phyloP scores from a whole-genome alignment of 2,329 filamentous ascomycete species.

The Ceratocystis smalleyi region DNA sequence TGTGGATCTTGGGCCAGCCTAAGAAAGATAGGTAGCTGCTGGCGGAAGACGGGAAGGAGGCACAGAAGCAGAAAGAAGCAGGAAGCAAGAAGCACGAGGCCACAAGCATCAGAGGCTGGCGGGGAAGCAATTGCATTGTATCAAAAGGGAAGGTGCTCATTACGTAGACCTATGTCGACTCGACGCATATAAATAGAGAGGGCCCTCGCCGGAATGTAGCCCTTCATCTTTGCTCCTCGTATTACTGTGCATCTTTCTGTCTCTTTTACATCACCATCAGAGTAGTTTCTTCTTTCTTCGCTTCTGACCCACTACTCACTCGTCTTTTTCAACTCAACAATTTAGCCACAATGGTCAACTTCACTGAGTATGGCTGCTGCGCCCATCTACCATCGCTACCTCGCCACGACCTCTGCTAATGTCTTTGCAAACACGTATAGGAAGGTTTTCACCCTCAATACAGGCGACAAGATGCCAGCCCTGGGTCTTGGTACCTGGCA shows the following conservation, averaged over 20 bases:
- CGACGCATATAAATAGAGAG: not conserved
- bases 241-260: not conserved
- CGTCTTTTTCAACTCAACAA: not conserved
- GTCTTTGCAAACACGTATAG: slow-evolving; percentile 2
- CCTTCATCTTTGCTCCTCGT: not conserved
- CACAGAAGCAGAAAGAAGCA: too few species aligned
- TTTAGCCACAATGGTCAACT: slow-evolving; percentile 5
- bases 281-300: not conserved
- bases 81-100: not conserved
- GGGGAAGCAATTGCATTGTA: not conserved
- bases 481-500: slow-evolving; percentile 70
- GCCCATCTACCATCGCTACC: not conserved
- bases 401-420: not conserved
- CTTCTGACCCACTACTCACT: not conserved
- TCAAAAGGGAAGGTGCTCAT: not conserved
- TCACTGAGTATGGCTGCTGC: slow-evolving; percentile 4
- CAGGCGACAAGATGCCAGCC: slow-evolving; percentile 62
- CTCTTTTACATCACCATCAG: not conserved
- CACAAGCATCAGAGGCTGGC: not conserved
- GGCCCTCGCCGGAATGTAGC: not conserved
- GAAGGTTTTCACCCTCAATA: slow-evolving; percentile 51
- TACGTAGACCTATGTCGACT: not conserved
- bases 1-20: not conserved
- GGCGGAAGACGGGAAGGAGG: not conserved
- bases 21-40: not conserved